Base-by-base conservation (phyloP, 1,284 basidiomycete species). In the Peniophora sp. region DNA sequence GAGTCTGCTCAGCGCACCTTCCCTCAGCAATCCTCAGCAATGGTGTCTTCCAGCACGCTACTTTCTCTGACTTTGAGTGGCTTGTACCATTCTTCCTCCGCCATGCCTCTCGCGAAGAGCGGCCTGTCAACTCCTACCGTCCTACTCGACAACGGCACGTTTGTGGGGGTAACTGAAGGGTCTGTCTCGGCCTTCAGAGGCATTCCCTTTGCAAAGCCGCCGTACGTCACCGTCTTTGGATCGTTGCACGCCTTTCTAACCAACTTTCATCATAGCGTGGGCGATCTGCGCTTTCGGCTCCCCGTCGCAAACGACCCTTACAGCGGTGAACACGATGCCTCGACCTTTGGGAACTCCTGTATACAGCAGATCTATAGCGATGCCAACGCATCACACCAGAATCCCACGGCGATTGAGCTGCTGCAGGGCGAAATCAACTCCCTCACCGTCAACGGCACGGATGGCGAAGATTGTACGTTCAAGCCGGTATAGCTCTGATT, bases 101-200 rank as follows among this genome's bases (percentile, higher is more conserved):
- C n/a, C n/a, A n/a, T n/a, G n/a, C n/a, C n/a, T n/a, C n/a, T n/a
- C n/a, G n/a, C n/a, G n/a, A n/a, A n/a, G n/a, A n/a, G n/a, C n/a
- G n/a, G n/a, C n/a, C n/a, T n/a, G n/a, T n/a, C n/a, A n/a, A n/a
- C n/a, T 41, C 43, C 43, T 8, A 45, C 23, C 20, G 48, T 49
- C n/a, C 22, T 15, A 20, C 65, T 75, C 23, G 72, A 73, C 53
- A 56, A 59, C 36, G 73, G 69, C 3, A 71, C 64, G 12, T 63
- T 75, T 42, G 69, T 64, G 17, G 74, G 74, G 22, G 54, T 56
- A 18, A 56, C 51, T 14, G 57, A 60, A 9, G 60, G 62, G 8
- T 2, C 15, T 14, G 39, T 36, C 24, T 14, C 22, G n/a, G 18
- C 24, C 24, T 51, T 14, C 22, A 22, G 49, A 14, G 50, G 50